These are phyloP conservation scores for Puccinia novopanici DNA, from an alignment of 1,284 basidiomycete species.

Conservation along the genomic window DNA sequence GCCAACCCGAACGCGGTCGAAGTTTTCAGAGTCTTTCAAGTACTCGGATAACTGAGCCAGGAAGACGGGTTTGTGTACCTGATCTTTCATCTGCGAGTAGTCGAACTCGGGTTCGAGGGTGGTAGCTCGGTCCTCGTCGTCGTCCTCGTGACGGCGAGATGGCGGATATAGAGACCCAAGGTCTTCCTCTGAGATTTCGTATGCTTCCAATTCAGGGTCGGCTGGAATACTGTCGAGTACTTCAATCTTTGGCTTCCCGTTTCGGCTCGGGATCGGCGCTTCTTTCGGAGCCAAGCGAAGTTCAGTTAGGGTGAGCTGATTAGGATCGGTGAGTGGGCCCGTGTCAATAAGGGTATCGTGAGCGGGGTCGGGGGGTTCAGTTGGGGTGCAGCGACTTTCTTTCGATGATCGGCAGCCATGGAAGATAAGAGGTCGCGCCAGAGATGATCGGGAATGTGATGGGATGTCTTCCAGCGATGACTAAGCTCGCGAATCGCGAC, in stretches of 20 bases:
- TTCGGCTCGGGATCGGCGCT: background rate
- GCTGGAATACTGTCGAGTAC: conserved; percentile 7
- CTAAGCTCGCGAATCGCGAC: conserved; percentile 18
- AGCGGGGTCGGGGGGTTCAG: background rate
- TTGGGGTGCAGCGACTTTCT: background rate
- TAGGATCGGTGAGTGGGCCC: background rate
- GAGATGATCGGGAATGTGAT: no score
- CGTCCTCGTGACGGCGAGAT: no score
- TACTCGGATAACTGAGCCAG: conserved; percentile 20
- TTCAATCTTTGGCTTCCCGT: conserved; percentile 24
- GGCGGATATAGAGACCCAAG: conserved; percentile 22
- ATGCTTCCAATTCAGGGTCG: conserved; percentile 21
- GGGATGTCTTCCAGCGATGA: background rate
- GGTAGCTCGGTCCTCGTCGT: no score
- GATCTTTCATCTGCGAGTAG: conserved; percentile 13
- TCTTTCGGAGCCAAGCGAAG: background rate
- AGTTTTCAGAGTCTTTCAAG: conserved; percentile 38
- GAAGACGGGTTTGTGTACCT: conserved; percentile 16
- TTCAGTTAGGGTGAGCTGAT: background rate
- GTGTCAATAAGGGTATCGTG: background rate
- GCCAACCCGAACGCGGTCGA: conserved; percentile 11
- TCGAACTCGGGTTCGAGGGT: conserved; percentile 16
- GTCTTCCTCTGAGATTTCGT: conserved; percentile 37
- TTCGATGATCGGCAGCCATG: background rate
- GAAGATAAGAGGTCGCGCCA: conserved; percentile 22